Percentiles rank a stretch among this genome's conserved stretches.
Conservation (phyloP, 306 rosid genomes). For the Sicyos edulis region DNA sequence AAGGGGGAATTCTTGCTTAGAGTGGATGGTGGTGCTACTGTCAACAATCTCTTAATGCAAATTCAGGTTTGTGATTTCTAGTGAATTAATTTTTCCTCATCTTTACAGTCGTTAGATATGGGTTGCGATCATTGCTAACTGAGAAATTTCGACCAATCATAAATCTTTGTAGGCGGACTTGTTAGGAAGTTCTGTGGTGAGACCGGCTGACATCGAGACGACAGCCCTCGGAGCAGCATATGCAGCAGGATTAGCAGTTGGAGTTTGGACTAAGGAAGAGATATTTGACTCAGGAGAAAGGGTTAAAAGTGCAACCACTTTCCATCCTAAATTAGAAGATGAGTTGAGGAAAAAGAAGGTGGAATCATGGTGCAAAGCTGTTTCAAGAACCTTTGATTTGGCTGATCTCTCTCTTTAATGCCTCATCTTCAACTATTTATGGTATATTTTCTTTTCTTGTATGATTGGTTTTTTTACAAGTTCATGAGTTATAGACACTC, state of each 20-base stretch:
- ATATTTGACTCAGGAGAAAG: slow-evolving; percentile 41
- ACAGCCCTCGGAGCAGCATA: slow-evolving; percentile 95
- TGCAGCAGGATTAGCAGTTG: slow-evolving; percentile 89
- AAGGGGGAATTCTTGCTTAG: slow-evolving; percentile 52
- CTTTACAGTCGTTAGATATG: too few relatives aligned
- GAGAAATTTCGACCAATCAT: too few relatives aligned
- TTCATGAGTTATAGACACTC: slow-evolving; percentile 8
- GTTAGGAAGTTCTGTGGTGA: slow-evolving; percentile 57
- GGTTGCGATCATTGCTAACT: too few relatives aligned
- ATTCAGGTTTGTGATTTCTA: slow-evolving; percentile 56
- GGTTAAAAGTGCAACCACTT: slow-evolving; percentile 34
- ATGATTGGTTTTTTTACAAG: not conserved
- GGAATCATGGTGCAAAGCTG: slow-evolving; percentile 78
- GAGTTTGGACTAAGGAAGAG: slow-evolving; percentile 65
- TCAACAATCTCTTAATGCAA: slow-evolving; percentile 78
- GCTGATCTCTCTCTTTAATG: slow-evolving; percentile 66
- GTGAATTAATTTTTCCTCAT: too few relatives aligned
- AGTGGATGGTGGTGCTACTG: slow-evolving; percentile 89
- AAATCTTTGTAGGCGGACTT: slow-evolving; percentile 55
- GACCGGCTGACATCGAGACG: slow-evolving; percentile 85
- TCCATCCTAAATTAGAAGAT: slow-evolving; percentile 40
- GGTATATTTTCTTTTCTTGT: not conserved
- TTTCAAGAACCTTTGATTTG: slow-evolving; percentile 68
- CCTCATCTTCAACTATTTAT: not conserved
- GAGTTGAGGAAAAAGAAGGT: slow-evolving; percentile 62